Base-by-base conservation (phyloP, 208 protist genomes). In the Angomonas deanei region DNA sequence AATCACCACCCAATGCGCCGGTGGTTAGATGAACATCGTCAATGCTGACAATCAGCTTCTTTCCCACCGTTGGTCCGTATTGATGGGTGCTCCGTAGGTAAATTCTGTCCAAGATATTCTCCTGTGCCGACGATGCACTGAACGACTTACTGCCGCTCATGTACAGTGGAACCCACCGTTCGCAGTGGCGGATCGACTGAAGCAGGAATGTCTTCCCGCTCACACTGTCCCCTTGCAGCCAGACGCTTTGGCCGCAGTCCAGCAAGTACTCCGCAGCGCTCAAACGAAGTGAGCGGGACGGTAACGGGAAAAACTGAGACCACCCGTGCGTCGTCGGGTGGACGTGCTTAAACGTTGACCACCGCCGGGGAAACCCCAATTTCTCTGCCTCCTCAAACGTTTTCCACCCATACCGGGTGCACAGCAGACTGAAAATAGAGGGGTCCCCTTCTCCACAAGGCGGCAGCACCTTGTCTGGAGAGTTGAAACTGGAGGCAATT, bases 21-120 rank as follows among this genome's bases (percentile, higher is more conserved):
- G 62, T 74, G 6, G 73, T 73, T 31, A 92, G 61, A 61, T 92
- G 79, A n/a, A 92, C 66, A 72, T 95, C 88, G 56, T 95, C 88
- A 26, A 95, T 83, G 70, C 81, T 91, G 27, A 95, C 70, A 1
- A 92, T 74, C n/a, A 95, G 66, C 19, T 78, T 83, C 17, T 74
- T 72, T 8, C 85, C 88, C 15, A 86, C 34, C 32, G 69, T 72
- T 28, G 88, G 85, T 2, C 78, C 78, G 69, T 88, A 85, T 23
- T 50, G 21, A 15, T 78, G 79, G 49, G 66, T 73, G 59, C 81
- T 80, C 47, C 78, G 70, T 38, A 64, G 58, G 28, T 71, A 53
- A 11, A 95, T 67, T 57, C 69, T 60, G 19, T 42, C 53, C n/a
- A 75, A 61, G 33, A 95, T 86, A 17, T 57, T 70, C 33, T 91